phyloP scores from a whole-genome alignment of 2,329 filamentous ascomycete species.

The Emergomyces africanus region DNA sequence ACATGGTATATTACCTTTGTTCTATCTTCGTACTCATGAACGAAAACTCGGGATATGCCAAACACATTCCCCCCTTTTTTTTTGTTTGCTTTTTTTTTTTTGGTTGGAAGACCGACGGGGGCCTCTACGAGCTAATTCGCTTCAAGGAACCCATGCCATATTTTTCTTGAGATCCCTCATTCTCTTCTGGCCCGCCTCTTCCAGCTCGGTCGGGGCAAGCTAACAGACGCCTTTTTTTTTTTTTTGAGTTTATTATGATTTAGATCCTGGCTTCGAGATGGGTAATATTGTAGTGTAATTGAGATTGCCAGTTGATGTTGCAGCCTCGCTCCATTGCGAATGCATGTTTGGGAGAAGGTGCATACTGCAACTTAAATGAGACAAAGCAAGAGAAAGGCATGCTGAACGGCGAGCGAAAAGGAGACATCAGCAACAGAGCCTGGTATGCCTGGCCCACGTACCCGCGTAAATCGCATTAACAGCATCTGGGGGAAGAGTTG shows the following conservation, averaged over 20 bases:
- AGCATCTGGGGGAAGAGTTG: background rate
- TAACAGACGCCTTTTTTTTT: background rate
- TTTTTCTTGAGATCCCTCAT: background rate
- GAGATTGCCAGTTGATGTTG: background rate
- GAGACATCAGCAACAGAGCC: too few relatives aligned
- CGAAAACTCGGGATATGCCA: background rate
- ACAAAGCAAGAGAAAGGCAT: background rate
- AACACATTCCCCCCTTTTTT: background rate
- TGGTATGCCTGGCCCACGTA: background rate
- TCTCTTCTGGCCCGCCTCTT: background rate
- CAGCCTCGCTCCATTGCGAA: background rate
- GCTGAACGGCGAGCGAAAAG: background rate
- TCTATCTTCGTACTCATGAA: background rate
- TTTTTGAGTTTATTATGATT: background rate
- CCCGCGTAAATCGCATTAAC: background rate
- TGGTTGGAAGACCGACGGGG: background rate
- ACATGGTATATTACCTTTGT: background rate
- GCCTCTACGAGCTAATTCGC: background rate
- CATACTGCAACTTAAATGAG: background rate
- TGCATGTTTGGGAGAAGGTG: background rate
- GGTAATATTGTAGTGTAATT: background rate
- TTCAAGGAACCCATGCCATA: background rate
- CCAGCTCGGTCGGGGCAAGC: background rate
- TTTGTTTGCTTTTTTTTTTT: too few relatives aligned
- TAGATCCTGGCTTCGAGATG: background rate